These are phyloP conservation scores for Balamuthia mandrillaris DNA, from an alignment of 208 protist species.

Conservation along the genomic window DNA sequence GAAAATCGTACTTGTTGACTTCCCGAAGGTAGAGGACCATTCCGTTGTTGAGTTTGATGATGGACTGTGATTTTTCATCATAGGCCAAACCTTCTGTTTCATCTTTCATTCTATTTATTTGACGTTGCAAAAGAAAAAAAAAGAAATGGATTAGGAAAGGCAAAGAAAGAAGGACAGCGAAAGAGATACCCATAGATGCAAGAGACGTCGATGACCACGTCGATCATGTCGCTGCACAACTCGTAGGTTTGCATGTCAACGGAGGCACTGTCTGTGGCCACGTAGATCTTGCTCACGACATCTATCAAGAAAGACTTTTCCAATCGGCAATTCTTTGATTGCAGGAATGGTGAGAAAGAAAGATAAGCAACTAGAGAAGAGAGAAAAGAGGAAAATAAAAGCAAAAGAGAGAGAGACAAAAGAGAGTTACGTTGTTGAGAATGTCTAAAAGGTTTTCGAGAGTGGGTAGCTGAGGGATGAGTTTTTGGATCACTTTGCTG, in stretches of 20 bases:
- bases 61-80: constrained; percentile 69
- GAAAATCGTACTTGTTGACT: constrained; percentile 64
- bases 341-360: background rate
- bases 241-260: constrained; percentile 84
- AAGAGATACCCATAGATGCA: constrained; percentile 87
- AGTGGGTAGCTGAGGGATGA: constrained; percentile 81
- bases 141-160: no score
- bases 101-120: constrained; percentile 48
- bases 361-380: background rate
- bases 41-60: constrained; percentile 81
- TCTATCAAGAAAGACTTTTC: constrained; percentile 89
- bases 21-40: constrained; percentile 79
- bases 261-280: constrained; percentile 81
- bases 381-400: background rate
- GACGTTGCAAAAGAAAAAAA: no score
- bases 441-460: constrained; percentile 82
- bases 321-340: constrained; percentile 75
- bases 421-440: constrained; percentile 64
- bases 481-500: constrained; percentile 83
- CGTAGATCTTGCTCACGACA: constrained; percentile 85
- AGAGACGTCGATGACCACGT: constrained; percentile 85
- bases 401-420: background rate
- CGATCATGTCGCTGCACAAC: constrained; percentile 86
- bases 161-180: no score
- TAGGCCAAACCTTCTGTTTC: constrained; percentile 63